Percentiles rank a stretch among this genome's conserved stretches.
These are phyloP conservation scores for Puccinellia tenuiflora DNA, from an alignment of 176 grass and related monocot species.

Conservation along the genomic window DNA sequence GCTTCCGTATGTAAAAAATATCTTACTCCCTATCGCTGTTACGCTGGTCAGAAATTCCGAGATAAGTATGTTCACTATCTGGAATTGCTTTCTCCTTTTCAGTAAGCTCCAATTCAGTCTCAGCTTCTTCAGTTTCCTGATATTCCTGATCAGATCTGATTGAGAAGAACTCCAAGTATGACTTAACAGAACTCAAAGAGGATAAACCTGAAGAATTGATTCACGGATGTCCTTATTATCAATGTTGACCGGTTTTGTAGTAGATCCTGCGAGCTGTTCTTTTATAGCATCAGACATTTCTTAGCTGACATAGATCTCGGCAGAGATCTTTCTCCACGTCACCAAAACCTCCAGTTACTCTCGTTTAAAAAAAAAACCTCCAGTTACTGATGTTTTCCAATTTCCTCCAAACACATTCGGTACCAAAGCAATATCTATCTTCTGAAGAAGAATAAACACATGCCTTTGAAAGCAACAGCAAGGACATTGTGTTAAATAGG, in stretches of 20 bases:
- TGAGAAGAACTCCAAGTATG: constrained; percentile 84
- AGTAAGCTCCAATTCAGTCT: constrained; percentile 89
- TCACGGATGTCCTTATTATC: constrained; percentile 67
- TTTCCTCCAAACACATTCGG: constrained; percentile 88
- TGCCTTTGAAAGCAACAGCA: constrained; percentile 75
- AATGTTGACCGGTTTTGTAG: constrained; percentile 36
- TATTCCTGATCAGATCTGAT: constrained; percentile 55
- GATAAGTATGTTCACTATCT: too few species aligned
- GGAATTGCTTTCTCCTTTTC: constrained; percentile 48
- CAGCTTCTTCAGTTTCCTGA: constrained; percentile 91
- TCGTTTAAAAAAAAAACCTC: background rate
- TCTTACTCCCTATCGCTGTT: too few species aligned
- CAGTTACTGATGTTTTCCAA: constrained; percentile 69
- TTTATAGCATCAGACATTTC: constrained; percentile 67
- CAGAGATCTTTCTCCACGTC: constrained; percentile 87
- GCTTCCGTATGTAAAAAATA: too few species aligned
- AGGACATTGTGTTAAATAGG: constrained; percentile 67
- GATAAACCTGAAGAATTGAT: constrained; percentile 92
- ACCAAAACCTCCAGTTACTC: constrained; percentile 64
- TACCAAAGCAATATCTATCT: constrained; percentile 63
- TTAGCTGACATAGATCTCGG: constrained; percentile 62
- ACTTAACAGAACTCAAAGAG: constrained; percentile 71
- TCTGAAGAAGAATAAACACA: constrained; percentile 90
- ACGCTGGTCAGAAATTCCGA: too few species aligned
- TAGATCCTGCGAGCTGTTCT: constrained; percentile 48